phyloP scores from a whole-genome alignment of 768 basidiomycete species.

The Suillus ampliporus region DNA sequence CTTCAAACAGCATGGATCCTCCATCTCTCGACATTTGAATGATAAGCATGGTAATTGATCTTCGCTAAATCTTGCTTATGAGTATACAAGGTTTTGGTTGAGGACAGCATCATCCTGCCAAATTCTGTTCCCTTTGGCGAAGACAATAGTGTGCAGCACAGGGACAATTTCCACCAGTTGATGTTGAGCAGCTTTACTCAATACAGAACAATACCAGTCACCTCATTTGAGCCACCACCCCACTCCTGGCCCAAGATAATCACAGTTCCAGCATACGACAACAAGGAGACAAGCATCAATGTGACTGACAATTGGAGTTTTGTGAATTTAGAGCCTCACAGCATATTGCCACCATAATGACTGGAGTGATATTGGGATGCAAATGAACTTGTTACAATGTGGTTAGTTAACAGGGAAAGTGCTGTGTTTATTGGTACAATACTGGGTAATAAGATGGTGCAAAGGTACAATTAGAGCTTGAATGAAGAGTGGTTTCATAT shows the following conservation, averaged over 20 bases:
- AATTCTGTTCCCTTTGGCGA: conserved; percentile 41
- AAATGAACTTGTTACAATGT: not conserved
- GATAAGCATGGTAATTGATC: not conserved
- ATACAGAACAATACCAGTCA: not conserved
- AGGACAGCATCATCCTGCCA: conserved; percentile 38
- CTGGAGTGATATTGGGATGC: conserved; percentile 16
- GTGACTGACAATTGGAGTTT: conserved; percentile 5
- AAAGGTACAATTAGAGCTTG: too few relatives aligned
- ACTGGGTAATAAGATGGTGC: too few relatives aligned
- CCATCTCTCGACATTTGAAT: conserved; percentile 41
- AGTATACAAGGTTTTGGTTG: conserved; percentile 30
- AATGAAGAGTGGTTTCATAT: too few relatives aligned
- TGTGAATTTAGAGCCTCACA: conserved; percentile 6
- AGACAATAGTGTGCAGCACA: too few relatives aligned
- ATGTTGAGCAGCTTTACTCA: too few relatives aligned
- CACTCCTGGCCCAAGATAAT: not conserved
- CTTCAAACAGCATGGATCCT: conserved; percentile 33
- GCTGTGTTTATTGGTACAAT: too few relatives aligned
- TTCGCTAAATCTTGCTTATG: not conserved
- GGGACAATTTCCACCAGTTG: too few relatives aligned
- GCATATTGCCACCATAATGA: conserved; percentile 10
- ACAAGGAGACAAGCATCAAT: not conserved
- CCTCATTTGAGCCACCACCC: not conserved
- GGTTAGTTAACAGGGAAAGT: not conserved
- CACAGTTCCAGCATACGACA: not conserved